Percentiles rank a stretch among this genome's conserved stretches.
phyloP scores from a whole-genome alignment of 495 filamentous ascomycete genomes.

The Penicillium cinerascens region DNA sequence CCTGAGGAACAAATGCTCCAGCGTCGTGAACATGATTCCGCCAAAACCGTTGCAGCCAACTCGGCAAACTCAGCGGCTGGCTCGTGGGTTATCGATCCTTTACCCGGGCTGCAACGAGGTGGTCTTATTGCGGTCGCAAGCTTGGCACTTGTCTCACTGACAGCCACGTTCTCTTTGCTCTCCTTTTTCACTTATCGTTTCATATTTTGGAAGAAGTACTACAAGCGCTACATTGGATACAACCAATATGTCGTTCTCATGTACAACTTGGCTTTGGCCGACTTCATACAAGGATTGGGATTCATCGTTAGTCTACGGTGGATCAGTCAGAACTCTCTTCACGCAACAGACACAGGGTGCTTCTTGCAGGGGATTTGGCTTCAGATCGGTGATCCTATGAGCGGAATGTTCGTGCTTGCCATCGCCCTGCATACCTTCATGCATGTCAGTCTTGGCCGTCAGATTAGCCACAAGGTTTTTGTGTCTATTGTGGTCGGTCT shows the following conservation, averaged over 20 bases:
- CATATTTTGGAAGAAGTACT: constrained; percentile 45
- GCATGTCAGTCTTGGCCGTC: constrained; percentile 50
- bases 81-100: constrained; percentile 29
- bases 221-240: constrained; percentile 33
- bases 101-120: constrained; percentile 39
- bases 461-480: constrained; percentile 47
- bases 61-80: constrained; percentile 15
- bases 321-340: constrained; percentile 47
- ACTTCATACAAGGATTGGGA: constrained; percentile 60
- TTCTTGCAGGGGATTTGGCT: constrained; percentile 65
- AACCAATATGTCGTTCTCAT: constrained; percentile 71
- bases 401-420: constrained; percentile 60
- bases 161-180: constrained; percentile 45
- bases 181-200: constrained; percentile 50
- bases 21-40: constrained; percentile 4
- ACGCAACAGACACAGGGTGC: constrained; percentile 50
- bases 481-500: constrained; percentile 40
- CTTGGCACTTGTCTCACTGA: constrained; percentile 53
- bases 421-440: constrained; percentile 63
- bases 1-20: not conserved
- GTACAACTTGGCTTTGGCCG: constrained; percentile 65
- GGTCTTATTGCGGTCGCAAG: constrained; percentile 48
- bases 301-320: constrained; percentile 60
- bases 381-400: constrained; percentile 59
- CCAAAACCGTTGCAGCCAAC: constrained; percentile 8